phyloP scores from a whole-genome alignment of 1,284 basidiomycete genomes.

The Leccinum angustisporum region DNA sequence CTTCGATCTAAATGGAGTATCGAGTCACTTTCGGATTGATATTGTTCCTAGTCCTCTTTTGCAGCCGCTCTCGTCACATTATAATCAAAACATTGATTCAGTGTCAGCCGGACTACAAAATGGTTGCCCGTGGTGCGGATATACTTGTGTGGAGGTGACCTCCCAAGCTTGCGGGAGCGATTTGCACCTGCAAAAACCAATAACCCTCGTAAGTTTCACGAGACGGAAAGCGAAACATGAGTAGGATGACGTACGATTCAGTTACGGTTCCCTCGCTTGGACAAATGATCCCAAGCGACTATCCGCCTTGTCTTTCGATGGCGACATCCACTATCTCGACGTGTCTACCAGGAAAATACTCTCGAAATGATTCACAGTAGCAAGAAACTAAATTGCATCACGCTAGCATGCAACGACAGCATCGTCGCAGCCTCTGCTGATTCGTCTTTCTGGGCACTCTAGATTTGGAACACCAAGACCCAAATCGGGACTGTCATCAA shows the following conservation, averaged over 20 bases:
- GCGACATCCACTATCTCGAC: not conserved
- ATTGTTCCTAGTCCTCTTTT: not conserved
- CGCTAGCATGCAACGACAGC: not conserved
- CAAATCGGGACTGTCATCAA: not conserved
- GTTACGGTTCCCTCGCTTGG: too few relatives aligned
- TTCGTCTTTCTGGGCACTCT: not conserved
- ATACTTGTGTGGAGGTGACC: not conserved
- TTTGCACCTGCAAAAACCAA: not conserved
- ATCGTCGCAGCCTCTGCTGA: not conserved
- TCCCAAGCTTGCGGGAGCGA: not conserved
- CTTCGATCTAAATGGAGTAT: slow-evolving; percentile 70
- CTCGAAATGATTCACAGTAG: not conserved
- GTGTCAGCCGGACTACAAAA: not conserved
- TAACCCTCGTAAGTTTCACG: not conserved
- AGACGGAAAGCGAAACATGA: not conserved
- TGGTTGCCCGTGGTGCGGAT: not conserved
- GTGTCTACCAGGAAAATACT: not conserved
- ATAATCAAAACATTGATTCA: not conserved
- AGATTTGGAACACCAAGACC: not conserved
- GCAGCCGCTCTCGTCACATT: not conserved
- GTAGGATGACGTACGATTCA: not conserved
- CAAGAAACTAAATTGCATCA: not conserved
- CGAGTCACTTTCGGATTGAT: slow-evolving; percentile 40
- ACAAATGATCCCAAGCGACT: too few relatives aligned
- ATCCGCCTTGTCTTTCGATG: not conserved